Percentiles rank a stretch among this genome's conserved stretches.
These are phyloP conservation scores for Tubosaeta sp. DNA, from an alignment of 768 basidiomycete genomes.

Conservation along the genomic window DNA sequence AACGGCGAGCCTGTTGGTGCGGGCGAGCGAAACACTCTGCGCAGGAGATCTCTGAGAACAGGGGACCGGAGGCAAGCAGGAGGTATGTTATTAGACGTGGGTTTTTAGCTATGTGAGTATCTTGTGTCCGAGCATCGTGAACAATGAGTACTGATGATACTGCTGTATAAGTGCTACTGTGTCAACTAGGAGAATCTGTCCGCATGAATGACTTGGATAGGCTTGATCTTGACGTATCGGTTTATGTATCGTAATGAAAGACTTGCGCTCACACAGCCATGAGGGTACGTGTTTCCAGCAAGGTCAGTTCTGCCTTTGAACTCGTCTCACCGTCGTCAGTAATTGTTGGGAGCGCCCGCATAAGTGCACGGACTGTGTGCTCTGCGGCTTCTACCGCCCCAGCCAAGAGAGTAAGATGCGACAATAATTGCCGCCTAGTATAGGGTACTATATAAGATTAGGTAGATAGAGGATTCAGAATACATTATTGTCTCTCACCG, in stretches of 20 bases:
- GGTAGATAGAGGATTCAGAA: no score
- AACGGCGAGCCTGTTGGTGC: slow-evolving; percentile 83
- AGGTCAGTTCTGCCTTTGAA: slow-evolving; percentile 7
- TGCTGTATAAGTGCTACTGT: slow-evolving; percentile 79
- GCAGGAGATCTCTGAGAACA: slow-evolving; percentile 71
- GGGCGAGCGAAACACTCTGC: slow-evolving; percentile 79
- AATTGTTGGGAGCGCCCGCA: no score
- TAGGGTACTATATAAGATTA: no score
- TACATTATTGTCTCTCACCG: no score
- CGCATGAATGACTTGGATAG: no score
- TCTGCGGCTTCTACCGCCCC: no score
- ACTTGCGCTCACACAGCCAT: slow-evolving; percentile 6
- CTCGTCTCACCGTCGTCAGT: not conserved
- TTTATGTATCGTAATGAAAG: slow-evolving; percentile 10
- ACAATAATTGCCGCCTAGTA: no score
- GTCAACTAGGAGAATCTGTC: no score
- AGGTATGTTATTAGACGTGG: slow-evolving; percentile 92
- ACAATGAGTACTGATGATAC: not conserved
- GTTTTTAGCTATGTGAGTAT: slow-evolving; percentile 92
- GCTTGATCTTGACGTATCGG: slow-evolving; percentile 1
- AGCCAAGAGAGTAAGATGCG: no score
- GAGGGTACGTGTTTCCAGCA: slow-evolving; percentile 16
- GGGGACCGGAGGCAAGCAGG: slow-evolving; percentile 54
- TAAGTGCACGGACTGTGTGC: no score
- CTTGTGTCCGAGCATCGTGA: not conserved